A percentile compares a stretch with the other conserved stretches of the same genome.
Evolutionary conservation across 2,329 filamentous ascomycete genomes (phyloP).

Genomic region (Niveomyces coronatus): DNA sequence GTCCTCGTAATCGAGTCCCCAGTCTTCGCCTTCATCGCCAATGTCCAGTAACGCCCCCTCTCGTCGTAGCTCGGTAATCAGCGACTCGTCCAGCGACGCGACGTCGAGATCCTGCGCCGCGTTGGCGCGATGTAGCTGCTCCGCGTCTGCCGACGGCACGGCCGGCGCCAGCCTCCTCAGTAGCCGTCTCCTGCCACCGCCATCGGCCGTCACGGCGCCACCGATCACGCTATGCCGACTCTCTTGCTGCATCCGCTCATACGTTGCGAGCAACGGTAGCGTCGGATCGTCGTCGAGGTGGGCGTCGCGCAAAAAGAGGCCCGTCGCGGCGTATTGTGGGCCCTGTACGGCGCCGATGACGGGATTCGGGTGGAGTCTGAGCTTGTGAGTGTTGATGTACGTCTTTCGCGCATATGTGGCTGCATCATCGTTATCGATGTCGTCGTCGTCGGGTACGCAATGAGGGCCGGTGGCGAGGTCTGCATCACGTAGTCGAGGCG

Average conservation of each 20-base stretch:
- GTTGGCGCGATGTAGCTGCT: constrained; percentile 18
- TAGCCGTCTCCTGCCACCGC: constrained; percentile 6
- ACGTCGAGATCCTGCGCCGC: constrained; percentile 20
- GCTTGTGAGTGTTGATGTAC: constrained; percentile 28
- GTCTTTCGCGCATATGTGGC: constrained; percentile 17
- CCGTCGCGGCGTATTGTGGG: constrained; percentile 35
- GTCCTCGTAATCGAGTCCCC: constrained; percentile 25
- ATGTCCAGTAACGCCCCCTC: constrained; percentile 21
- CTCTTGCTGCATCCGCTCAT: constrained; percentile 34
- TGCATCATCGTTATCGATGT: not conserved
- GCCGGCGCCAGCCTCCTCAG: not conserved
- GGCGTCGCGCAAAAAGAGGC: constrained; percentile 36
- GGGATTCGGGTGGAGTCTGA: constrained; percentile 33
- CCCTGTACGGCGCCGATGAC: constrained; percentile 48
- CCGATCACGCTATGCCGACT: constrained; percentile 22
- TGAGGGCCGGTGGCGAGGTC: constrained; percentile 7
- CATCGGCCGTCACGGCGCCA: constrained; percentile 10
- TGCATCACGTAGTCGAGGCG: constrained; percentile 12
- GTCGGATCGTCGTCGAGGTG: constrained; percentile 35
- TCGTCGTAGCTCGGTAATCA: constrained; percentile 11
- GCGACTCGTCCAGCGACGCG: constrained; percentile 12
- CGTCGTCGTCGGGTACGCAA: constrained; percentile 12
- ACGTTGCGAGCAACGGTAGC: constrained; percentile 33
- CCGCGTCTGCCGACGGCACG: not conserved
- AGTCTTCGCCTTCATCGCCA: constrained; percentile 20